Conservation (phyloP, 306 rosid genomes). For the Lathyrus tuberosus region DNA sequence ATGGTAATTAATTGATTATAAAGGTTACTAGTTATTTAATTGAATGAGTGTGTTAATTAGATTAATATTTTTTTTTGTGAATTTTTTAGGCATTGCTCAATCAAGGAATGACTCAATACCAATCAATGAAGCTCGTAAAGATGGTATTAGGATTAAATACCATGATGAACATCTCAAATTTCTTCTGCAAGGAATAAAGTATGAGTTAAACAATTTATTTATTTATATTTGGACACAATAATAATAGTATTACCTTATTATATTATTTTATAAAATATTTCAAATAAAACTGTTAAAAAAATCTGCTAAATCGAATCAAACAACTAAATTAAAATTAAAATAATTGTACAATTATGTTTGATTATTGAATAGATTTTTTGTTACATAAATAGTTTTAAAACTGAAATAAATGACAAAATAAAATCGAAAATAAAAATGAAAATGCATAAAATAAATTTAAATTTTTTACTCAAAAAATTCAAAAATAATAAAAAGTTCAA, state of each 20-base stretch:
- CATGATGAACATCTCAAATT: conserved; percentile 50
- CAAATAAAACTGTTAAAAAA: neutral
- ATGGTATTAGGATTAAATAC: conserved; percentile 51
- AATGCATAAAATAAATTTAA: no score
- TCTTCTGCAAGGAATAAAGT: conserved; percentile 62
- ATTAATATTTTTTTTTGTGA: neutral
- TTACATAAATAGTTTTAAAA: no score
- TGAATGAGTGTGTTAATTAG: neutral
- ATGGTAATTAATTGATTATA: conserved; percentile 45
- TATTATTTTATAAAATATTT: neutral
- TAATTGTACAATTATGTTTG: no score
- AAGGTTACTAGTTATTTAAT: no score
- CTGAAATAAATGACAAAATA: no score
- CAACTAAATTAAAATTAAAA: no score
- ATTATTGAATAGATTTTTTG: no score
- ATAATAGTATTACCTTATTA: neutral
- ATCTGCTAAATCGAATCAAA: no score
- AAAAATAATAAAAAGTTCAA: no score
- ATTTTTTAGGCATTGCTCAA: conserved; percentile 47
- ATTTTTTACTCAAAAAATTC: no score
- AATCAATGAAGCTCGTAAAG: conserved; percentile 46
- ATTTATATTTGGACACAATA: neutral
- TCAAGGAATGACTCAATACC: conserved; percentile 50
- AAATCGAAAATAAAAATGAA: no score
- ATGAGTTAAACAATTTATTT: neutral